Evolutionary conservation across 2,329 filamentous ascomycete species (phyloP).

Genomic region (Alternaria sp.): DNA sequence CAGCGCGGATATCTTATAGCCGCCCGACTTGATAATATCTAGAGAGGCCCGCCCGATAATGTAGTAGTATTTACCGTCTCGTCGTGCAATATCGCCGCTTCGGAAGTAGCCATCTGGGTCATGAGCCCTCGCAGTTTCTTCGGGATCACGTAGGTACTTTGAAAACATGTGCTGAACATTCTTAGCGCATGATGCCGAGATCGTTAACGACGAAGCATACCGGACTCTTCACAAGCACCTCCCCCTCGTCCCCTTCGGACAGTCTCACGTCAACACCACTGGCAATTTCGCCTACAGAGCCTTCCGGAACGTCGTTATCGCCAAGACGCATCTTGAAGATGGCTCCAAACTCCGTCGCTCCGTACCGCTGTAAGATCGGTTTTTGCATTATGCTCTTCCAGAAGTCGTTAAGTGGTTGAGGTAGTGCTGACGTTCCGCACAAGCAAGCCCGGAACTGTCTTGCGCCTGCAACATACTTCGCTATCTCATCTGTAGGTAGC

Average conservation of each 20-base stretch:
- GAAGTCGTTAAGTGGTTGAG: conserved; percentile 61
- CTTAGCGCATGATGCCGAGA: conserved; percentile 3
- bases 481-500: conserved; percentile 37
- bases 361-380: conserved; percentile 56
- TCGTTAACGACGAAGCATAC: conserved; percentile 17
- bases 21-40: conserved; percentile 65
- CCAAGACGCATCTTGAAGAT: conserved; percentile 54
- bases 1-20: conserved; percentile 64
- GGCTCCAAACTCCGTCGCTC: conserved; percentile 56
- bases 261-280: conserved; percentile 55
- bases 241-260: conserved; percentile 58
- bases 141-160: conserved; percentile 53
- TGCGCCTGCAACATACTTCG: conserved; percentile 56
- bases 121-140: conserved; percentile 58
- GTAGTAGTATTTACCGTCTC: conserved; percentile 59
- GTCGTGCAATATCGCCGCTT: conserved; percentile 56
- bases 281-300: conserved; percentile 49
- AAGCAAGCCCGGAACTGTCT: conserved; percentile 54
- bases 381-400: conserved; percentile 58
- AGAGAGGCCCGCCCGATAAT: conserved; percentile 63
- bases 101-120: conserved; percentile 60
- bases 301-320: conserved; percentile 38
- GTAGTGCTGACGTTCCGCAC: conserved; percentile 60
- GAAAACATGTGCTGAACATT: conserved; percentile 50
- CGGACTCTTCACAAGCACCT: conserved; percentile 54